These are phyloP conservation scores for Fusarium pseudocircinatum DNA, from an alignment of 2,329 filamentous ascomycete species.

Conservation along the genomic window DNA sequence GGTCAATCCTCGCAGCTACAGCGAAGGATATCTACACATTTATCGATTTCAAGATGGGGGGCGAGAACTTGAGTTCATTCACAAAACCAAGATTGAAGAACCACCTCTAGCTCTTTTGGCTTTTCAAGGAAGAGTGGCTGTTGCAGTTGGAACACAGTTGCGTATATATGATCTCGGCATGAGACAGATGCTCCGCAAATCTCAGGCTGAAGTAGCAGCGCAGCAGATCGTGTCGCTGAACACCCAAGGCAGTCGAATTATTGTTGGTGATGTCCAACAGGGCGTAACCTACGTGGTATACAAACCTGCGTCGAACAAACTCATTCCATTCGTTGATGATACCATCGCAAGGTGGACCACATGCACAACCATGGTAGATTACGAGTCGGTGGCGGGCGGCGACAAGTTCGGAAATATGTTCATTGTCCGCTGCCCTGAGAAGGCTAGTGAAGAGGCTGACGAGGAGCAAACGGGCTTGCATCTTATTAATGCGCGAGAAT, in stretches of 20 bases:
- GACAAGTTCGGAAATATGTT: slow-evolving; percentile 99
- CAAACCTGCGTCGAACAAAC: slow-evolving; percentile 88
- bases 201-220: slow-evolving; percentile 80
- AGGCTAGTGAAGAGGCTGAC: slow-evolving; percentile 88
- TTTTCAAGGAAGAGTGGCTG: slow-evolving; percentile 90
- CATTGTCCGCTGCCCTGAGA: slow-evolving; percentile 86
- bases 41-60: slow-evolving; percentile 91
- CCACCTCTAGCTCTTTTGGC: slow-evolving; percentile 89
- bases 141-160: slow-evolving; percentile 84
- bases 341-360: slow-evolving; percentile 90
- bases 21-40: slow-evolving; percentile 87
- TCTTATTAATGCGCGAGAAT: slow-evolving; percentile 88
- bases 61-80: slow-evolving; percentile 90
- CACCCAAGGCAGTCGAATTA: slow-evolving; percentile 88
- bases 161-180: slow-evolving; percentile 93
- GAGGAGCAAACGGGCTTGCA: slow-evolving; percentile 91
- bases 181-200: slow-evolving; percentile 90
- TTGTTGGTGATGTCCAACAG: slow-evolving; percentile 93
- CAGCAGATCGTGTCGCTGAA: slow-evolving; percentile 89
- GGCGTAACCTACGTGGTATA: slow-evolving; percentile 93
- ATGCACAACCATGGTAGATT: slow-evolving; percentile 93
- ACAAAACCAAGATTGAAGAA: slow-evolving; percentile 92
- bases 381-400: slow-evolving; percentile 92
- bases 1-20: slow-evolving; percentile 78
- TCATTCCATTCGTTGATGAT: slow-evolving; percentile 95